phyloP scores from a whole-genome alignment of 768 basidiomycete species.

The Xerocomellus intermedius region DNA sequence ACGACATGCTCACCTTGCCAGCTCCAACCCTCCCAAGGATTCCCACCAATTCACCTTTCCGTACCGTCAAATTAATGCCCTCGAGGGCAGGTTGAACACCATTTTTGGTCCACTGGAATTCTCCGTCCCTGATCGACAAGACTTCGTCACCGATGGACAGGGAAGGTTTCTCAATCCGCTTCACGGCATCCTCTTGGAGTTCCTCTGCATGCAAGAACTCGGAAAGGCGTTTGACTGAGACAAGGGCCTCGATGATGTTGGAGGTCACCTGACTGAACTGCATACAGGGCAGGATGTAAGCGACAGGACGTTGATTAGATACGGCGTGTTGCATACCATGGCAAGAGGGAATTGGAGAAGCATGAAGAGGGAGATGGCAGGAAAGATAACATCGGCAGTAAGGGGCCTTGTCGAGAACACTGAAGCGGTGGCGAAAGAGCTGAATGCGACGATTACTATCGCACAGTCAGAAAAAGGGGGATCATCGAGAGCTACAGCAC shows the following conservation, averaged over 20 bases:
- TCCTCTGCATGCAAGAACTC: conserved; percentile 77
- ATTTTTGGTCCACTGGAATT: conserved; percentile 76
- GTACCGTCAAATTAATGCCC: conserved; percentile 69
- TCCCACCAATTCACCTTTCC: conserved; percentile 83
- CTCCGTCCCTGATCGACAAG: conserved; percentile 68
- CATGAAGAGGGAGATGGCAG: conserved; percentile 90
- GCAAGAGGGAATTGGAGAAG: conserved; percentile 82
- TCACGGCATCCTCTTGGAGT: conserved; percentile 76
- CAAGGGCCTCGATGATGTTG: conserved; percentile 82
- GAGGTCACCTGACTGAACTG: conserved; percentile 73
- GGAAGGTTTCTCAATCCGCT: conserved; percentile 41
- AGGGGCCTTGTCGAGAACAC: conserved; percentile 60
- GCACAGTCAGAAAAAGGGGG: background rate
- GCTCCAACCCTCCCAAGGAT: conserved; percentile 87
- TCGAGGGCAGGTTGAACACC: conserved; percentile 62
- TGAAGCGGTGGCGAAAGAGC: conserved; percentile 77
- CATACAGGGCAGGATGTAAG: background rate
- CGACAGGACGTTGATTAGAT: background rate
- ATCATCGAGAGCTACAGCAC: background rate
- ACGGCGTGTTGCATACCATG: conserved; percentile 49
- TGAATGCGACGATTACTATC: conserved; percentile 71
- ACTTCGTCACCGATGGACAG: conserved; percentile 63
- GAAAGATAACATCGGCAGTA: conserved; percentile 92
- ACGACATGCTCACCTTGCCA: conserved; percentile 63
- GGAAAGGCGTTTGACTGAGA: conserved; percentile 77